These are phyloP conservation scores for Arthrobotrys sinensis DNA, from an alignment of 2,329 filamentous ascomycete species.

Conservation along the genomic window DNA sequence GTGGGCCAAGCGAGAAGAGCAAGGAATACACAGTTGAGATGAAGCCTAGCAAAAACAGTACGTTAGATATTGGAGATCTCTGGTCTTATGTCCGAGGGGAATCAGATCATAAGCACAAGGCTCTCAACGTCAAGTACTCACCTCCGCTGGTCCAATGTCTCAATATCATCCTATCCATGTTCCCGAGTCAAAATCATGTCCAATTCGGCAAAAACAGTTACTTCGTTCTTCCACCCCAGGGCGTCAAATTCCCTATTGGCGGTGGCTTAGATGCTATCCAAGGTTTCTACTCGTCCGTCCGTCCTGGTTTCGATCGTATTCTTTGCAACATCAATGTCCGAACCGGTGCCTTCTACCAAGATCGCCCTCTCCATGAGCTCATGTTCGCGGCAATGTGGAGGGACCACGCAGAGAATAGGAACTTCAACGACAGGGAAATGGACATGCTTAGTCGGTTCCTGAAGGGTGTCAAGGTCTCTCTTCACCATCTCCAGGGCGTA, in stretches of 20 bases:
- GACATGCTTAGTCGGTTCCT: constrained; percentile 32
- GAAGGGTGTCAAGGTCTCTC: constrained; percentile 50
- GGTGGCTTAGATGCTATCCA: constrained; percentile 74
- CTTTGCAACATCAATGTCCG: constrained; percentile 77
- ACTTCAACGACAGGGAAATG: constrained; percentile 25
- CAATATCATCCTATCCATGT: constrained; percentile 63
- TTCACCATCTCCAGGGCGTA: constrained; percentile 54
- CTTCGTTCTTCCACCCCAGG: constrained; percentile 64
- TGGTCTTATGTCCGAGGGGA: constrained; percentile 62
- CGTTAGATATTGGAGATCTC: constrained; percentile 58
- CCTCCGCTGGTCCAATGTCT: constrained; percentile 62
- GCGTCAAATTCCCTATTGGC: constrained; percentile 67
- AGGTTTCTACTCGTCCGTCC: constrained; percentile 76
- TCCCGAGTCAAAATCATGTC: constrained; percentile 62
- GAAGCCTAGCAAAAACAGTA: constrained; percentile 51
- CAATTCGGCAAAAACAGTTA: constrained; percentile 63
- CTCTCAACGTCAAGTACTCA: constrained; percentile 61
- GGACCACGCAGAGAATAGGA: constrained; percentile 22
- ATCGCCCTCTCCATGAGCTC: constrained; percentile 53
- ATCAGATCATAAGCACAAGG: constrained; percentile 61
- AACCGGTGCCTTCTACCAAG: constrained; percentile 74
- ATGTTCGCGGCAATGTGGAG: constrained; percentile 41
- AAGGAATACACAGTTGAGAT: constrained; percentile 63
- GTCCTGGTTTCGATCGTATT: constrained; percentile 74
- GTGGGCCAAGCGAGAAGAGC: constrained; percentile 59